Evolutionary conservation across 257 asterid genomes (phyloP).

Genomic region (Przewalskia tangutica): DNA sequence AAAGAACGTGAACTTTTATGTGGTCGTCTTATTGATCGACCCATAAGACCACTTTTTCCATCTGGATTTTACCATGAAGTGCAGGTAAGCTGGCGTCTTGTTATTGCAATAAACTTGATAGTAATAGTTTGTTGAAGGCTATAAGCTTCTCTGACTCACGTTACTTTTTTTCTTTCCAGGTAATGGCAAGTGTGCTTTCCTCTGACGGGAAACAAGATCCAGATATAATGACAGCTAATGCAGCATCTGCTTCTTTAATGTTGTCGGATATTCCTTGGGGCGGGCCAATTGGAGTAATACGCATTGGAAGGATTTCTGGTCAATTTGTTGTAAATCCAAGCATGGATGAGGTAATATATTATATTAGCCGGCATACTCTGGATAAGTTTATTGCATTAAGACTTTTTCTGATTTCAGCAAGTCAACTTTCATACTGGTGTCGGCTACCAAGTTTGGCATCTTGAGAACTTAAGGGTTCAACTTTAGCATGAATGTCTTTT

Average conservation of each 20-base stretch:
- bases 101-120: not conserved
- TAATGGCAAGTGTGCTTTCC: conserved; percentile 82
- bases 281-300: conserved; percentile 95
- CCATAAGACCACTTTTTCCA: conserved; percentile 92
- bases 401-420: not conserved
- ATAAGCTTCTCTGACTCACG: not conserved
- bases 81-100: conserved; percentile 43
- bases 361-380: not conserved
- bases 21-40: conserved; percentile 92
- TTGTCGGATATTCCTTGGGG: conserved; percentile 96
- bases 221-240: conserved; percentile 96
- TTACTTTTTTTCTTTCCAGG: conserved; percentile 21
- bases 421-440: not conserved
- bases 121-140: not conserved
- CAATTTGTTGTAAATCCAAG: conserved; percentile 80
- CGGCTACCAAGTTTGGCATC: not conserved
- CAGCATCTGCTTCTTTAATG: conserved; percentile 95
- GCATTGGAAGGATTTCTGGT: conserved; percentile 80
- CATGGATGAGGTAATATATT: conserved; percentile 69
- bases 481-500: not conserved
- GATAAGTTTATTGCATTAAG: not conserved
- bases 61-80: conserved; percentile 92
- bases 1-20: conserved; percentile 93
- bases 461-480: not conserved
- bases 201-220: conserved; percentile 97